Base-by-base conservation (phyloP, 257 asterid genomes). In the Marsdenia floribunda region DNA sequence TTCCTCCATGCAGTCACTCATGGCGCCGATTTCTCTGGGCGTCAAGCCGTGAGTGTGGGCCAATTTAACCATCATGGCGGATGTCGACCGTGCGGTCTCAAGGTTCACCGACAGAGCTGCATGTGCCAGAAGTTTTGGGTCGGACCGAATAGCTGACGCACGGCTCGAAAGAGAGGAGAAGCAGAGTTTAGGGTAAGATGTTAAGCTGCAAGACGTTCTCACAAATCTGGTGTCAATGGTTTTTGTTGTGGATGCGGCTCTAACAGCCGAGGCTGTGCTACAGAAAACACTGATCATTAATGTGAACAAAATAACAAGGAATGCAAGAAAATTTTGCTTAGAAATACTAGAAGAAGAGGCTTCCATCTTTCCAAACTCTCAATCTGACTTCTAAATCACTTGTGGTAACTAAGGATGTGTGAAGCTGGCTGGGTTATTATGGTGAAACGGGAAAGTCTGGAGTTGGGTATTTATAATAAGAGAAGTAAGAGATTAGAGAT, bases 181-280 rank as follows among this genome's bases (percentile, higher is more conserved):
- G 86, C 98, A 90, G 15, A 92, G 92, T 0, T 37, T 49, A 2
- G 96, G 97, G 82, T 92, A 92, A 54, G 86, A 49, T 40, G 97
- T 92, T 70, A 87, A 46, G 26, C 87, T 79, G 85, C 97, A 92
- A 0, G 91, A 87, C 4, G 79, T 79, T 58, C 82, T 85, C 79
- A 92, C 83, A 83, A 80, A 91, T n/a, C 76, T 80, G 24, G 86
- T 81, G 85, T 77, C 76, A 49, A 82, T 58, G 6, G 60, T 44
- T 58, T 81, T 71, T 65, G 80, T 16, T 67, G 81, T 58, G 9
- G 60, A 24, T 15, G 69, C 68, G 40, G 74, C 68, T 47, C 84
- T 74, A 67, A 84, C 83, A 7, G 82, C 70, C 29, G 75, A 38
- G 44, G 70, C 73, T 19, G 79, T 61, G 60, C 58, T 42, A 55